Evolutionary conservation across 768 basidiomycete genomes (phyloP), one percentile per base, ranked within the genome.

Genomic region (Gymnopilus junonius): DNA sequence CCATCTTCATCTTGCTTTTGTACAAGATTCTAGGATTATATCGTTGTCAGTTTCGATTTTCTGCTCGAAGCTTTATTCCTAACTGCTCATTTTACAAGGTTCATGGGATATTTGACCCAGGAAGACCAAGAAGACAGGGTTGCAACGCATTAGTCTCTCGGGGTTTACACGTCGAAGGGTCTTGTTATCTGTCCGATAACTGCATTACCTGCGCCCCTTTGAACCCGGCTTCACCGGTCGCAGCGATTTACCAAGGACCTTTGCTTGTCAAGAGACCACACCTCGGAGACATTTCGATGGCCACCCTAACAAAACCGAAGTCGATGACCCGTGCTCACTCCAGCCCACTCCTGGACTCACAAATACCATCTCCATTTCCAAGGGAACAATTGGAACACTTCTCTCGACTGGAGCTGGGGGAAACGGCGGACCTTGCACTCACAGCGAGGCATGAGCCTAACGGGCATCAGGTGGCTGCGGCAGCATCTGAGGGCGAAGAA

Each of bases 361-460:
- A 68, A 50, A 67, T 82, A 43, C 80, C 80, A n/a, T 58, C 77
- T 25, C 80, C 80, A 27, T 82, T 82, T 69, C 79, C 80, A 11
- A 67, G 71, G 63, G 76, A 78, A 53, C 73, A 75, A 54, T 71
- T 79, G 10, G 61, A 64, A 59, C 71, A 69, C 48, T 58, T 61
- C 34, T 46, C 58, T 34, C 60, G 59, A n/a, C 25, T 56, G 32
- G 45, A 50, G 12, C 57, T 63, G n/a, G 25, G 25, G 29, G 48
- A 51, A 8, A 8, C 27, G 29, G 20, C 29, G 7, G 48, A 3
- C 27, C 27, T 27, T n/a, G n/a, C 29, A 29, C 15, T 17, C 8
- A 17, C 48, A 29, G 5, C 29, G 11, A 61, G 8, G n/a, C 31
- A 37, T 34, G 40, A 39, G 34, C 23, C 31, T 29, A 29, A 40